Evolutionary conservation across 257 asterid genomes (phyloP).

Genomic region (Forsythia suspensa): DNA sequence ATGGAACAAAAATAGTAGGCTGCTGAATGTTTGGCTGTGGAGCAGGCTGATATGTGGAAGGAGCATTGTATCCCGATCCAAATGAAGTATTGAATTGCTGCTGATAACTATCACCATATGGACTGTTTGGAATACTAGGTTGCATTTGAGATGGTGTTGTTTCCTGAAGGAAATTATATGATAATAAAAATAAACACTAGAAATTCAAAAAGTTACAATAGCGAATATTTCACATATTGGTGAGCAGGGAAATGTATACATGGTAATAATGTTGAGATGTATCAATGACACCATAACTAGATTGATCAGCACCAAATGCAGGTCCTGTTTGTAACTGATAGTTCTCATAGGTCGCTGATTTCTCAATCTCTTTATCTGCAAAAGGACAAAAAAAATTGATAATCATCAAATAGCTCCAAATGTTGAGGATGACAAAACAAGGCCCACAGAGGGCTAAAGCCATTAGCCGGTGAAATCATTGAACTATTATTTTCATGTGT

Average conservation of each 20-base stretch:
- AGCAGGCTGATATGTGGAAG: constrained; percentile 55
- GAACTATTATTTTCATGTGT: constrained; percentile 7
- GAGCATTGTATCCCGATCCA: constrained; percentile 49
- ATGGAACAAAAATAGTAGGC: constrained; percentile 75
- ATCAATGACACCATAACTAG: constrained; percentile 51
- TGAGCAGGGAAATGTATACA: constrained; percentile 39
- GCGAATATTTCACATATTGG: constrained; percentile 7
- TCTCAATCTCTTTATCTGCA: constrained; percentile 57
- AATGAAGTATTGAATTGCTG: constrained; percentile 45
- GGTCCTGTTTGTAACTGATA: constrained; percentile 49
- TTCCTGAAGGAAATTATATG: constrained; percentile 45
- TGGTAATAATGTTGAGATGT: constrained; percentile 60
- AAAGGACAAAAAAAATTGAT: not conserved
- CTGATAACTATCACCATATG: constrained; percentile 63
- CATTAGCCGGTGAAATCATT: constrained; percentile 10
- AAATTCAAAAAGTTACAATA: not conserved
- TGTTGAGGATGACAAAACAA: constrained; percentile 1
- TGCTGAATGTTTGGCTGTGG: constrained; percentile 51
- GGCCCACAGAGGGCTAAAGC: constrained; percentile 12
- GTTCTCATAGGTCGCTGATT: constrained; percentile 44
- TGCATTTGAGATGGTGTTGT: constrained; percentile 46
- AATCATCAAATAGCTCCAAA: not conserved
- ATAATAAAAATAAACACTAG: constrained; percentile 15
- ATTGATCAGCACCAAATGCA: constrained; percentile 49
- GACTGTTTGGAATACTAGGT: constrained; percentile 51